These are phyloP conservation scores for Colletotrichum eremochloae DNA, from an alignment of 2,329 filamentous ascomycete genomes.

Conservation along the genomic window DNA sequence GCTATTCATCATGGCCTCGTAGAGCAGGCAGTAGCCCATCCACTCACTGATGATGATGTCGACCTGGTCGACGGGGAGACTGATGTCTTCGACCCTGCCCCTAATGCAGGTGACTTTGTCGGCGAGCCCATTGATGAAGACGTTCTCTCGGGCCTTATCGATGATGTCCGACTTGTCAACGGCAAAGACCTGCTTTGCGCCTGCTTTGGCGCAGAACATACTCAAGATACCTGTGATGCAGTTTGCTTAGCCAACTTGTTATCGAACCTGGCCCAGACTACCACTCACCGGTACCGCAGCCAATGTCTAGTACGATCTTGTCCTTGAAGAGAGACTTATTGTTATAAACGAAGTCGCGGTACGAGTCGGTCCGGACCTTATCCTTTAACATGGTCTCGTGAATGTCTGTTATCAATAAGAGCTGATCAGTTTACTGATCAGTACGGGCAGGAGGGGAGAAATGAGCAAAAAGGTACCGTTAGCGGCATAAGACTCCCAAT, in stretches of 20 bases:
- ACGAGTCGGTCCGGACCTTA: conserved; percentile 86
- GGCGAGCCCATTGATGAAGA: conserved; percentile 83
- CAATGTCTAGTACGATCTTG: conserved; percentile 91
- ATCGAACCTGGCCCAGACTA: neutral
- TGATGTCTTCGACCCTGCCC: conserved; percentile 90
- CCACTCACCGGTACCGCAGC: conserved; percentile 77
- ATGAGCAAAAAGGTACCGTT: conserved; percentile 62
- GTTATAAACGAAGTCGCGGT: conserved; percentile 94
- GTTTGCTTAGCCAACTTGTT: conserved; percentile 6
- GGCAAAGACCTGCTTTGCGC: conserved; percentile 86
- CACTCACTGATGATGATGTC: conserved; percentile 97
- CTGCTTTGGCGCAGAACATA: conserved; percentile 94
- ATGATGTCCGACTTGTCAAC: conserved; percentile 95
- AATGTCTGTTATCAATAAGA: conserved; percentile 72
- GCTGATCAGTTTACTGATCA: conserved; percentile 13
- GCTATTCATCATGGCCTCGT: conserved; percentile 96
- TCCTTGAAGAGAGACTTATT: conserved; percentile 89
- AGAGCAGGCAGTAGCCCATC: conserved; percentile 96
- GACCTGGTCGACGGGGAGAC: conserved; percentile 81
- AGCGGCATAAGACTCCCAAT: conserved; percentile 73
- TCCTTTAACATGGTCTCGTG: conserved; percentile 98
- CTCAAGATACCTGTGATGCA: conserved; percentile 78
- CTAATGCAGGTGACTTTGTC: conserved; percentile 82
- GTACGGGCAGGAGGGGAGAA: neutral
- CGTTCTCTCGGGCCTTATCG: conserved; percentile 85